Evolutionary conservation across 305 asterid species (phyloP).

Genomic region (Solanum hybrid): DNA sequence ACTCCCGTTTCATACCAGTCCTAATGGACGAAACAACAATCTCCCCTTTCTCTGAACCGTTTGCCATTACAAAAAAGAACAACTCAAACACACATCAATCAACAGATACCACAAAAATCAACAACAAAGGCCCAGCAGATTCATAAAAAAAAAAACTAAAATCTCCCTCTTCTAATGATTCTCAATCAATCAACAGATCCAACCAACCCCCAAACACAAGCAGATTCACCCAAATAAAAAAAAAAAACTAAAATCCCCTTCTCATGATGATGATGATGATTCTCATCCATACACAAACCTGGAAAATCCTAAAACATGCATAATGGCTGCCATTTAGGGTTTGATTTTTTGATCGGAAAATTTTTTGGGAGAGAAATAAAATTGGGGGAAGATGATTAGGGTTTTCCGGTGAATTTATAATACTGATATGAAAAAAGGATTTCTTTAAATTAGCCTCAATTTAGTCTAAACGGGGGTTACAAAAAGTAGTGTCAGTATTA

Average conservation of each 20-base stretch:
- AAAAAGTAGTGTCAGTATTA: neutral
- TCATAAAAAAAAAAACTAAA: neutral
- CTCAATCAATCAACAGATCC: neutral
- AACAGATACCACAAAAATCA: neutral
- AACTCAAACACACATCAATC: neutral
- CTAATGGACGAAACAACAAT: constrained; percentile 47
- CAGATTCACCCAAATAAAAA: neutral
- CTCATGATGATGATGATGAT: neutral
- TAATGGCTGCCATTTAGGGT: neutral
- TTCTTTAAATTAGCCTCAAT: neutral
- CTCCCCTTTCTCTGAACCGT: constrained; percentile 45
- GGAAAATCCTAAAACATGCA: neutral
- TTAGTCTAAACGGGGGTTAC: neutral
- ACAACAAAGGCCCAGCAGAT: neutral
- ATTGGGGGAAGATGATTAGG: neutral
- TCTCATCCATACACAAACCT: neutral
- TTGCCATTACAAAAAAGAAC: constrained; percentile 18
- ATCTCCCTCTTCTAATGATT: neutral
- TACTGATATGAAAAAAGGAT: neutral
- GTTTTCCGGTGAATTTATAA: neutral
- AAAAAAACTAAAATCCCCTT: neutral
- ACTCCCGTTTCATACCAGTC: constrained; percentile 82
- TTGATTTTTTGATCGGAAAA: neutral
- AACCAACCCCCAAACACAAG: neutral
- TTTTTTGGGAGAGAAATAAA: neutral